Evolutionary conservation across 208 protist genomes (phyloP).

Genomic region (Acanthamoeba rhysodes): DNA sequence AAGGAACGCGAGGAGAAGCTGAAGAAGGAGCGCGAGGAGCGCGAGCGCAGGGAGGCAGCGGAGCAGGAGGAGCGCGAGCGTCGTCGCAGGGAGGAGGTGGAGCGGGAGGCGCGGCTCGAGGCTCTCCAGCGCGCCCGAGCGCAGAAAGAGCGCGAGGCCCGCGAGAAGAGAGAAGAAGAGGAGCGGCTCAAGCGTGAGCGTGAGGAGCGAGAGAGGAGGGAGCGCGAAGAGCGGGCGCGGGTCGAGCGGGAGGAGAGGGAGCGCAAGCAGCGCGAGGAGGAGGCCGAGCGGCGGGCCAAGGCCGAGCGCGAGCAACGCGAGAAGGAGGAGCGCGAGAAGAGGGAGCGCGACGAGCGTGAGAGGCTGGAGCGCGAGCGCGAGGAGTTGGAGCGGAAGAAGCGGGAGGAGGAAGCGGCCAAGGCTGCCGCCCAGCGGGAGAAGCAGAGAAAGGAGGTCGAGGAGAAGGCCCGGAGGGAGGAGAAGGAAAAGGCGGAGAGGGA

Average conservation of each 20-base stretch:
- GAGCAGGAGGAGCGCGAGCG: conserved; percentile 24
- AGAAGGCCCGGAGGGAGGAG: neutral
- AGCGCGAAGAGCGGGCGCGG: neutral
- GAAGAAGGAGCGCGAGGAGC: conserved; percentile 6
- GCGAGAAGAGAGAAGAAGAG: neutral
- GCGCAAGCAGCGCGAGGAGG: neutral
- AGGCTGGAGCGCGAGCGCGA: conserved; percentile 46
- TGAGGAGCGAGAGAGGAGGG: neutral
- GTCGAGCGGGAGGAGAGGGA: neutral
- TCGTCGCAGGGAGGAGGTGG: conserved; percentile 17
- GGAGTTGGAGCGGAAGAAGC: neutral
- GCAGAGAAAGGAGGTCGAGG: conserved; percentile 10
- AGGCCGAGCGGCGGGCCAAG: neutral
- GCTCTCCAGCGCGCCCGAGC: neutral
- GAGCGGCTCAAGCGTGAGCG: neutral
- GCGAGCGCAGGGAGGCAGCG: neutral
- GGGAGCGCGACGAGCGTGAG: neutral
- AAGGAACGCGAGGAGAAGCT: neutral
- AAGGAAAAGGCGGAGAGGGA: conserved; percentile 36
- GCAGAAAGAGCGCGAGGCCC: neutral
- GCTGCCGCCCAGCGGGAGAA: neutral
- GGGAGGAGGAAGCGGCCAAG: neutral
- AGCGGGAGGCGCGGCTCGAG: neutral
- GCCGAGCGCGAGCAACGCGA: neutral
- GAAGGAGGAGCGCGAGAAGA: neutral